Evolutionary conservation across 176 grass and related monocot species (phyloP).

Genomic region (Phoenix roebelenii): DNA sequence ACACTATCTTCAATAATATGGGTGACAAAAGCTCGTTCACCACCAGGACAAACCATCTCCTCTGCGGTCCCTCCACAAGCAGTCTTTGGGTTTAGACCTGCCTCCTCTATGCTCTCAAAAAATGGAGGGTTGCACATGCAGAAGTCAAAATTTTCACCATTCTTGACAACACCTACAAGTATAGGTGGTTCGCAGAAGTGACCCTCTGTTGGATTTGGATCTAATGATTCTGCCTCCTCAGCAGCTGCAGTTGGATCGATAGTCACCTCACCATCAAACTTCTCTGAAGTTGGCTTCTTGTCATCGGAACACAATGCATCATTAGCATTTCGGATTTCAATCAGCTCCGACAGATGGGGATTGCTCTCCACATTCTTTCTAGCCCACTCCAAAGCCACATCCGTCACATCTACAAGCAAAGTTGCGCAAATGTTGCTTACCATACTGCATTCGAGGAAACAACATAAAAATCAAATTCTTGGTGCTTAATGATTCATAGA

Average conservation of each 20-base stretch:
- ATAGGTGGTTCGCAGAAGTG: conserved; percentile 16
- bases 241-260: background rate
- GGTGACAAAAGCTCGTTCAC: conserved; percentile 56
- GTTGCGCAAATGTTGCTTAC: background rate
- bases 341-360: conserved; percentile 50
- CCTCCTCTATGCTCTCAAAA: conserved; percentile 81
- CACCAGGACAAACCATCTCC: conserved; percentile 83
- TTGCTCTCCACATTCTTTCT: conserved; percentile 84
- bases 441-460: conserved; percentile 1
- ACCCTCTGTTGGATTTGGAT: background rate
- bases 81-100: conserved; percentile 79
- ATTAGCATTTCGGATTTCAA: conserved; percentile 70
- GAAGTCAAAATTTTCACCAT: conserved; percentile 75
- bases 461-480: conserved; percentile 1
- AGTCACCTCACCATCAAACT: conserved; percentile 9
- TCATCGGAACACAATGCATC: conserved; percentile 7
- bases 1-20: conserved; percentile 74
- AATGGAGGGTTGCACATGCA: conserved; percentile 99
- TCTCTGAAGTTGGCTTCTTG: conserved; percentile 7
- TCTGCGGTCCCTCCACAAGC: conserved; percentile 52
- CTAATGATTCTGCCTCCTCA: conserved; percentile 13
- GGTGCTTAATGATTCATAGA: too few species aligned
- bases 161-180: conserved; percentile 71
- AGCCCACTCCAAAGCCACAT: conserved; percentile 85
- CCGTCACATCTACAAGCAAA: conserved; percentile 62